Evolutionary conservation across 2,329 filamentous ascomycete species (phyloP).

Genomic region (Coniochaeta sp.): DNA sequence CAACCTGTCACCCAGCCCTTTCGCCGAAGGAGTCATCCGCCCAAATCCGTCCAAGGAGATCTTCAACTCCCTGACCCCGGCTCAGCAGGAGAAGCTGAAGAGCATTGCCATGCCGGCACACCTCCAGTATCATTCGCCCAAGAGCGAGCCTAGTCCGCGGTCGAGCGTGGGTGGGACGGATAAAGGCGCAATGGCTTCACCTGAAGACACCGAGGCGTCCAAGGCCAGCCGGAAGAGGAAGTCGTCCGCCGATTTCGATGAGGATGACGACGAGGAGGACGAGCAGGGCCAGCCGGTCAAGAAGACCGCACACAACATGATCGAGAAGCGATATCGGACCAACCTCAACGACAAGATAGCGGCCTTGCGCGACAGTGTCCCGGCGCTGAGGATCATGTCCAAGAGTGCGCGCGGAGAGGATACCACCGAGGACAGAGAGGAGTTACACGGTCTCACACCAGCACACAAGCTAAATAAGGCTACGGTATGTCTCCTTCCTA

Average conservation of each 20-base stretch:
- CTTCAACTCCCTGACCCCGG: conserved; percentile 41
- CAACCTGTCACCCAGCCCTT: conserved; percentile 5
- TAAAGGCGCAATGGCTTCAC: conserved; percentile 47
- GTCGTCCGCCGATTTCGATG: conserved; percentile 51
- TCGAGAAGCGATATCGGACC: conserved; percentile 92
- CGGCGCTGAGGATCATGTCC: conserved; percentile 77
- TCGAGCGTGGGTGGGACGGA: conserved; percentile 38
- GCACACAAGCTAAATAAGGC: conserved; percentile 96
- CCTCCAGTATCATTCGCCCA: conserved; percentile 51
- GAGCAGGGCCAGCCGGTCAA: conserved; percentile 56
- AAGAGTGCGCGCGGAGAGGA: conserved; percentile 64
- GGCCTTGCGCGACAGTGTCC: conserved; percentile 83
- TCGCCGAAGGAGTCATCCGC: conserved; percentile 19
- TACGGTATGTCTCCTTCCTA: conserved; percentile 47
- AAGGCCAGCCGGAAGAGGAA: conserved; percentile 58
- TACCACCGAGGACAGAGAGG: conserved; percentile 66
- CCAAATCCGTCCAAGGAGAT: conserved; percentile 22
- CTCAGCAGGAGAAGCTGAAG: conserved; percentile 53
- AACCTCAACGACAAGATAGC: conserved; percentile 98
- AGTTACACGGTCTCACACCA: conserved; percentile 72
- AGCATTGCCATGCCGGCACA: conserved; percentile 59
- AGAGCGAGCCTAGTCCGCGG: conserved; percentile 50
- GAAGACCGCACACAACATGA: conserved; percentile 97
- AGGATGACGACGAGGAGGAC: conserved; percentile 52
- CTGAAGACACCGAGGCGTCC: conserved; percentile 41